Evolutionary conservation across 768 basidiomycete genomes (phyloP).

Genomic region (Agrocybe pediades): DNA sequence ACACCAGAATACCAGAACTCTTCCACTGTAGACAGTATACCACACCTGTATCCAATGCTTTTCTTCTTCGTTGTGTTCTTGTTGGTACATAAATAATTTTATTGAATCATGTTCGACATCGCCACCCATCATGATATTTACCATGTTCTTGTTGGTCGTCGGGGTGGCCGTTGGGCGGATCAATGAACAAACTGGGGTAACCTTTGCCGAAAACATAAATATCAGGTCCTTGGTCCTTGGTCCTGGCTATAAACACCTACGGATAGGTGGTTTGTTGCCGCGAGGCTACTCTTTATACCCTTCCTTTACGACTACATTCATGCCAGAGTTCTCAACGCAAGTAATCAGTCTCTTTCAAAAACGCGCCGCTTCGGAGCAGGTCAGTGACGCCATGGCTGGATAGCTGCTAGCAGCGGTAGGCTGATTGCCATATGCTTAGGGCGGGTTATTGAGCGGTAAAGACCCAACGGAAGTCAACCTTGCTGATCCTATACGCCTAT

Average conservation of each 20-base stretch:
- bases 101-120: too few relatives aligned
- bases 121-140: too few relatives aligned
- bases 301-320: conserved; percentile 11
- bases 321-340: conserved; percentile 41
- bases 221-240: too few relatives aligned
- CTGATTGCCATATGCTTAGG: conserved; percentile 43
- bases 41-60: not conserved
- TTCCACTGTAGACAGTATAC: not conserved
- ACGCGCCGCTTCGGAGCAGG: conserved; percentile 43
- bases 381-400: conserved; percentile 12
- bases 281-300: not conserved
- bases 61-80: not conserved
- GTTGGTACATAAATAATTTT: too few relatives aligned
- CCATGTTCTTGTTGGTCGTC: too few relatives aligned
- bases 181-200: not conserved
- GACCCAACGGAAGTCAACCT: conserved; percentile 70
- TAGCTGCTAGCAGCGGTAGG: not conserved
- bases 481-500: conserved; percentile 71
- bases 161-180: not conserved
- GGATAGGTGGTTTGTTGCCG: not conserved
- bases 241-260: too few relatives aligned
- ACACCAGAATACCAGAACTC: conserved; percentile 1
- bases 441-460: conserved; percentile 73
- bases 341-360: conserved; percentile 38
- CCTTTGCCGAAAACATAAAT: not conserved